Evolutionary conservation across 371 early-diverging fungal species (phyloP).

Genomic region (Nematocida parisii): DNA sequence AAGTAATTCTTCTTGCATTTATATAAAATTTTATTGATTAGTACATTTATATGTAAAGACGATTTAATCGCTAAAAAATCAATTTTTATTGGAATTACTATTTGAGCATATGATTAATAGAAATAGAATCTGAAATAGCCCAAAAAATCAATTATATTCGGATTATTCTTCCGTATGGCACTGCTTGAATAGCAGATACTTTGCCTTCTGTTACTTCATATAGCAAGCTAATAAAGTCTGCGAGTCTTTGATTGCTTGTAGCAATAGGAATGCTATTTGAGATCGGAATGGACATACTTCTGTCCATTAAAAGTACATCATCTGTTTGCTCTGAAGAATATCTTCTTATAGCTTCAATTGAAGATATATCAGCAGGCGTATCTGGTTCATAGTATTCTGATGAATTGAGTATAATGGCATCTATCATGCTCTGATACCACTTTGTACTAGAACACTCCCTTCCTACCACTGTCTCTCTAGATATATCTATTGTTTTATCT

Average conservation of each 20-base stretch:
- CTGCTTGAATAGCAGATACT: conserved; percentile 18
- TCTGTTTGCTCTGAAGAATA: conserved; percentile 11
- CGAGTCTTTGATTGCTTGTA: background rate
- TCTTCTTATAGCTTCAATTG: conserved; percentile 24
- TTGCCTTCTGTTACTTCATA: conserved; percentile 33
- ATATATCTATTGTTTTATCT: conserved; percentile 2
- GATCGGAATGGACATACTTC: background rate
- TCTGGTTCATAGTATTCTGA: background rate
- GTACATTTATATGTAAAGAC: too few relatives aligned
- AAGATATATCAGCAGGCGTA: background rate
- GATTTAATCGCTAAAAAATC: too few relatives aligned
- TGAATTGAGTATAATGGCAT: background rate
- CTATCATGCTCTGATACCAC: conserved; percentile 3
- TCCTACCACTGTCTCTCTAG: background rate
- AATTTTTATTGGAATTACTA: too few relatives aligned
- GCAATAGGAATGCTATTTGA: too few relatives aligned
- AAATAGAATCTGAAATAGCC: too few relatives aligned
- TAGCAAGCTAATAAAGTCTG: conserved; percentile 27
- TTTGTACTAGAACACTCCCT: background rate
- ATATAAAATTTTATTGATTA: too few relatives aligned
- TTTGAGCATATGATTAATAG: too few relatives aligned
- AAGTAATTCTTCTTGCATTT: too few relatives aligned
- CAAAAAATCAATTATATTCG: background rate
- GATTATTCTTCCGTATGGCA: conserved; percentile 40
- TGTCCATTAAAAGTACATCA: background rate